These are phyloP conservation scores for Davidsoniella neocaledoniae DNA, from an alignment of 2,329 filamentous ascomycete species.

Conservation along the genomic window DNA sequence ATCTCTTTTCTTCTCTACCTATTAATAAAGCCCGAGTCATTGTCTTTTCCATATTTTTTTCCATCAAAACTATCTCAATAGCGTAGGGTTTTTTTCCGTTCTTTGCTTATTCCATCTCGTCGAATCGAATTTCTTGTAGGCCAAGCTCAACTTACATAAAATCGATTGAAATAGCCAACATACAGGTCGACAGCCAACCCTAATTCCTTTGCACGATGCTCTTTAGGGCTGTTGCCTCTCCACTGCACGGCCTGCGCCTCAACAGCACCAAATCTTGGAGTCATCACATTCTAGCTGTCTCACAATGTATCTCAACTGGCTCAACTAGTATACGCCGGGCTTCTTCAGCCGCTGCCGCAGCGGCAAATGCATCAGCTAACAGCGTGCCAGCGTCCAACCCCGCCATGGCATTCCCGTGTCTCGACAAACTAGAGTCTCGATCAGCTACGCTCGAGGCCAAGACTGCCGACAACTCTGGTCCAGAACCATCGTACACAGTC, in stretches of 20 bases:
- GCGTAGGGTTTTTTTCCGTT: neutral
- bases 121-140: neutral
- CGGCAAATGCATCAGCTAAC: constrained; percentile 2
- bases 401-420: constrained; percentile 75
- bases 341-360: constrained; percentile 3
- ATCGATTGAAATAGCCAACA: neutral
- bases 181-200: neutral
- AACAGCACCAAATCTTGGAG: neutral
- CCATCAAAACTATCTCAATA: too few relatives aligned
- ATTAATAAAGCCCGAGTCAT: too few relatives aligned
- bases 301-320: too few relatives aligned
- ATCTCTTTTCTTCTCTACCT: too few relatives aligned
- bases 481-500: constrained; percentile 86
- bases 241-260: constrained; percentile 1
- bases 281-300: neutral
- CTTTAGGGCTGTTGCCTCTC: constrained; percentile 1
- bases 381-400: constrained; percentile 47
- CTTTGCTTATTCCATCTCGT: neutral
- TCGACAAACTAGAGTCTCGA: constrained; percentile 66
- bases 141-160: too few relatives aligned
- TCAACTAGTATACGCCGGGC: neutral
- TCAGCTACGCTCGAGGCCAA: constrained; percentile 53
- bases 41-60: too few relatives aligned
- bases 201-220: constrained; percentile 2
- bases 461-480: constrained; percentile 45